Percentiles rank a stretch among this genome's conserved stretches.
Conservation (phyloP, 1,139 yeast genomes). For the Hanseniaspora gamundiae region DNA sequence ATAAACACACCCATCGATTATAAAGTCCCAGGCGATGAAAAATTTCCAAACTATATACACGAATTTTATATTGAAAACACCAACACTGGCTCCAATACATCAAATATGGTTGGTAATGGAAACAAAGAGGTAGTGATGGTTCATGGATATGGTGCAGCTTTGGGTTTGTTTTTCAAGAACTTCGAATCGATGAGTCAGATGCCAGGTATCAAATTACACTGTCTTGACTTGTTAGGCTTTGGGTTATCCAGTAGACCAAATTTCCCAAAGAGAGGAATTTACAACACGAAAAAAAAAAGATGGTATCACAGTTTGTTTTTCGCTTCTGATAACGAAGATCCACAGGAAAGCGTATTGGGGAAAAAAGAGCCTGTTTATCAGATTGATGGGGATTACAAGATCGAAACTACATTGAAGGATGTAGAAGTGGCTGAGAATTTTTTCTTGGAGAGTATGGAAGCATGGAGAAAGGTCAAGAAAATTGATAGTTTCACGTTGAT, state of each 20-base stretch:
- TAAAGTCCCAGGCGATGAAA: conserved; percentile 33
- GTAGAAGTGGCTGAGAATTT: conserved; percentile 40
- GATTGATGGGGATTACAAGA: not conserved
- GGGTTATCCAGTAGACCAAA: conserved; percentile 58
- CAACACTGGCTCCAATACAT: conserved; percentile 23
- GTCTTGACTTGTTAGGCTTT: conserved; percentile 54
- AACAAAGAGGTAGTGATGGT: conserved; percentile 46
- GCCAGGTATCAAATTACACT: conserved; percentile 45
- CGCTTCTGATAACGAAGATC: no score
- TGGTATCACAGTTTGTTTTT: conserved; percentile 14
- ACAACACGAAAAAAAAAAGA: conserved; percentile 22
- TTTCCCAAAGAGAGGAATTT: conserved; percentile 26
- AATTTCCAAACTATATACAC: conserved; percentile 34
- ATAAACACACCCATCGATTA: conserved; percentile 38
- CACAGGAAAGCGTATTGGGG: no score
- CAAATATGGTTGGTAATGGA: conserved; percentile 14
- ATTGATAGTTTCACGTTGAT: conserved; percentile 49
- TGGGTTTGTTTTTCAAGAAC: conserved; percentile 52
- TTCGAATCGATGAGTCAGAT: conserved; percentile 32
- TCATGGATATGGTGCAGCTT: conserved; percentile 65
- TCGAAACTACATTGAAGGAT: conserved; percentile 15
- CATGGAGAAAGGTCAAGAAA: conserved; percentile 51
- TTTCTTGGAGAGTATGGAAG: conserved; percentile 64
- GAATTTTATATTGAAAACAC: conserved; percentile 48
- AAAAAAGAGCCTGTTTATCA: conserved; percentile 15